phyloP scores from a whole-genome alignment of 2,329 filamentous ascomycete species.

The Cadophora luteo-olivacea region DNA sequence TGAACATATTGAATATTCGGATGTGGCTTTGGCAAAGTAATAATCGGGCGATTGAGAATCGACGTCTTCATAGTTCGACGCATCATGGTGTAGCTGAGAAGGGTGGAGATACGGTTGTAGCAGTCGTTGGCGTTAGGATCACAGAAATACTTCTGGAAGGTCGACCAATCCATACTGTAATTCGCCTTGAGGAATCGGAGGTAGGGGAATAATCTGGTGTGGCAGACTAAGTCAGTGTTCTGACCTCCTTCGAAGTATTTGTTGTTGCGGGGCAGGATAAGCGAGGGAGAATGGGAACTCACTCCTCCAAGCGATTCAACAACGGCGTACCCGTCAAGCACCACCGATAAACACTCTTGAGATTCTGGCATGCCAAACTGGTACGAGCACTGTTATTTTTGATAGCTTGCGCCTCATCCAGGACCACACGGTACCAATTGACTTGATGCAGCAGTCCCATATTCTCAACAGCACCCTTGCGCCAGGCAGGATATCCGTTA shows the following conservation, averaged over 20 bases:
- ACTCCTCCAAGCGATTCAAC: slow-evolving; percentile 42
- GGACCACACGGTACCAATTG: slow-evolving; percentile 54
- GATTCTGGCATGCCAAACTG: slow-evolving; percentile 51
- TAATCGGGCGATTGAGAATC: slow-evolving; percentile 58
- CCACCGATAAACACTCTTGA: slow-evolving; percentile 42
- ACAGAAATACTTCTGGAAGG: slow-evolving; percentile 42
- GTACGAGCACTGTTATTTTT: slow-evolving; percentile 54
- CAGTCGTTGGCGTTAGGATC: slow-evolving; percentile 36
- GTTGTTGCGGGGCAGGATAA: neutral
- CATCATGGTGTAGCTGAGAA: slow-evolving; percentile 54
- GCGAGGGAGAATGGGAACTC: slow-evolving; percentile 20
- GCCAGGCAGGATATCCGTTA: slow-evolving; percentile 45
- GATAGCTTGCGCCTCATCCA: slow-evolving; percentile 64
- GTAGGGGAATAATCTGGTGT: slow-evolving; percentile 41
- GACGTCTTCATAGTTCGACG: slow-evolving; percentile 60
- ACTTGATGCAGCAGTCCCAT: slow-evolving; percentile 49
- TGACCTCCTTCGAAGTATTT: neutral
- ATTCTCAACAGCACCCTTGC: slow-evolving; percentile 39
- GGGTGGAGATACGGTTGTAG: slow-evolving; percentile 34
- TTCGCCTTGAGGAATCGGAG: slow-evolving; percentile 43
- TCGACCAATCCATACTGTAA: slow-evolving; percentile 39
- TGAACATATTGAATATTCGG: slow-evolving; percentile 51
- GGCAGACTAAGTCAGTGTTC: neutral
- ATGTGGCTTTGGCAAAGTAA: slow-evolving; percentile 58
- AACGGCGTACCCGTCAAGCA: slow-evolving; percentile 44